Evolutionary conservation across 257 asterid species (phyloP), one percentile per base, ranked within the genome.

Genomic region (Thymus mandschuricus): DNA sequence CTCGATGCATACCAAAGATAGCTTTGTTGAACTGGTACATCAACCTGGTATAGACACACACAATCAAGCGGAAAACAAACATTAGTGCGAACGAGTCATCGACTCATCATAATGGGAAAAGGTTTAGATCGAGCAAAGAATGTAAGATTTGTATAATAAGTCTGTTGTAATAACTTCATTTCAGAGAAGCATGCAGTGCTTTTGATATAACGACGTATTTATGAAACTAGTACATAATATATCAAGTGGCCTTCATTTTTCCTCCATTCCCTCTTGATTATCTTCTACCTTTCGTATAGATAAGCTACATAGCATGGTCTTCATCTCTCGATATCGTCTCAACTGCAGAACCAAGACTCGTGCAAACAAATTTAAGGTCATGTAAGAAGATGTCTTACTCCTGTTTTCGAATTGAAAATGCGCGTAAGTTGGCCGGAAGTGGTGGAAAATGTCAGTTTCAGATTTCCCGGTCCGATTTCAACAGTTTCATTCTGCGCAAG

Each of bases 21-120:
- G 89, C 88, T 87, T 80, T 92, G 98, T 50, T 92, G 97, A 50
- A 92, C 76, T 8, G 95, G 90, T 76, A 86, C 31, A 81, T 90
- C 91, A n/a, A 89, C 83, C 98, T 92, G 79, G 70, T 49, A 75
- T 65, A 55, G 70, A 38, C 52, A 46, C 31, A 74, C 52, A 46
- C 31, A 74, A 66, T 38, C 59, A n/a, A 5, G 46, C 33, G 57
- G 27, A 60, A 50, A 49, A 29, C 31, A 69, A 33, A 72, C 7
- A 48, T 35, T 58, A 11, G 4, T 51, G 3, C 61, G 66, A 21
- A 21, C 21, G 21, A 21, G 21, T 21, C 21, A 21, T 21, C 21
- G 45, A 31, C 44, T 59, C 62, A 46, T 62, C 10, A 30, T 1
- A 60, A 67, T 46, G 45, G 45, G 66, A 30, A 12, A 51, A 30